These are phyloP conservation scores for Venturia carpophila DNA, from an alignment of 2,329 filamentous ascomycete genomes.

Conservation along the genomic window DNA sequence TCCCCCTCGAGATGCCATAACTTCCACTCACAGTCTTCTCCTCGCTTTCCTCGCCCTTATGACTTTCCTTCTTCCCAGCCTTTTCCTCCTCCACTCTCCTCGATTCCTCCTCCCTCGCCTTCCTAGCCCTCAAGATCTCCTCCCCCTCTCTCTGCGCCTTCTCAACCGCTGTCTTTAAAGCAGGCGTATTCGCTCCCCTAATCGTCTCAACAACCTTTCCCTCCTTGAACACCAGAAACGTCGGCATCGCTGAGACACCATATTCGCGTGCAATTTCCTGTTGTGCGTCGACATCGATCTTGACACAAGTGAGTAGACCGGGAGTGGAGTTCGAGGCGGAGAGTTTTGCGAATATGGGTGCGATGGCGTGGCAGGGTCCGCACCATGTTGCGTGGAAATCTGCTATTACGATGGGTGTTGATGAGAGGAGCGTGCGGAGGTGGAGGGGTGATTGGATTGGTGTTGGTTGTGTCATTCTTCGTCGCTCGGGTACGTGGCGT, in stretches of 20 bases:
- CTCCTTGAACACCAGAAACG: slow-evolving; percentile 72
- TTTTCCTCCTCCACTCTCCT: neutral
- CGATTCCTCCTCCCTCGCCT: slow-evolving; percentile 1
- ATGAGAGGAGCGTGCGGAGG: slow-evolving; percentile 53
- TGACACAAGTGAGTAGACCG: slow-evolving; percentile 71
- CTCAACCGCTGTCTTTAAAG: slow-evolving; percentile 56
- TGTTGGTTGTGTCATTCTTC: slow-evolving; percentile 10
- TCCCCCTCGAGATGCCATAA: slow-evolving; percentile 16
- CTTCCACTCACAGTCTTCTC: slow-evolving; percentile 16
- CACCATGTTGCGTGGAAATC: slow-evolving; percentile 92
- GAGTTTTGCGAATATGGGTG: slow-evolving; percentile 72
- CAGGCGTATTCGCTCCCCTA: slow-evolving; percentile 61
- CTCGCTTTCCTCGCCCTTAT: neutral
- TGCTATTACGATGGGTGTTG: slow-evolving; percentile 71
- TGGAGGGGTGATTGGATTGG: slow-evolving; percentile 22
- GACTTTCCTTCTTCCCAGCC: too few relatives aligned
- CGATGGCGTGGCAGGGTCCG: slow-evolving; percentile 73
- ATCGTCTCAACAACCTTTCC: slow-evolving; percentile 60
- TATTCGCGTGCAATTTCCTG: slow-evolving; percentile 66
- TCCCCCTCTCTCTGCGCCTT: slow-evolving; percentile 61
- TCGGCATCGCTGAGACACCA: slow-evolving; percentile 70
- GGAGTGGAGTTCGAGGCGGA: slow-evolving; percentile 61
- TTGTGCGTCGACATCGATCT: slow-evolving; percentile 75
- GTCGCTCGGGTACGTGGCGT: too few relatives aligned
- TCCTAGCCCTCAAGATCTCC: slow-evolving; percentile 21